Evolutionary conservation across 352 stramenopile species (phyloP), one percentile per base, ranked within the genome.

Genomic region (Elongisporangium senticosum): DNA sequence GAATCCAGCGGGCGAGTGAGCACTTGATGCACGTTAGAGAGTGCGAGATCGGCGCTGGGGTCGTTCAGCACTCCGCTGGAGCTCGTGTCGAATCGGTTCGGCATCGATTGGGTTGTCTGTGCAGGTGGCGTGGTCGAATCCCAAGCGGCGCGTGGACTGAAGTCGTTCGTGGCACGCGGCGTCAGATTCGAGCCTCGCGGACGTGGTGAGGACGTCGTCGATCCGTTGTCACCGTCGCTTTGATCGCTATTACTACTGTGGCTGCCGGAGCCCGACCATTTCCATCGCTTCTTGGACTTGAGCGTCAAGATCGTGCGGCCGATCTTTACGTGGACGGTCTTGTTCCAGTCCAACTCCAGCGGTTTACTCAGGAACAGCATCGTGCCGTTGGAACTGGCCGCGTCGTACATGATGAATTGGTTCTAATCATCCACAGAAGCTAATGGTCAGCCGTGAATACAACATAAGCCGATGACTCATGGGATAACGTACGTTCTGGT

Each of bases 311-410:
- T 92, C 23, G 84, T 93, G 58, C 84, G 82, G 7, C 84, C 84
- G 22, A 93, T 93, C 55, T 93, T 93, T 24, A 93, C 84, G 59
- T 92, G 82, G 49, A 89, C 75, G 1, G 77, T 74, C 62, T 92
- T 90, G 63, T 89, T 89, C 82, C 82, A 93, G 8, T 93, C 84
- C 61, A 93, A 56, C 57, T 93, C 79, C 19, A 93, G 65, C 2
- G 84, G 84, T 28, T 80, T 84, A 56, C 78, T 91, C 47, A 93
- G 60, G 53, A 93, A 93, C 37, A 93, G 63, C 84, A 93, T 93
- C 19, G 84, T 93, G 23, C 84, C 84, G 59, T 93, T 93, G n/a
- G 84, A 93, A 53, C 79, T 90, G 24, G 69, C 67, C 4, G 80
- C 82, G 57, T 93, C 84, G 59, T 74, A 85, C 13, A 93, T 67